Conservation (phyloP, 768 basidiomycete genomes). For the Agaricus sinodeliciosus region DNA sequence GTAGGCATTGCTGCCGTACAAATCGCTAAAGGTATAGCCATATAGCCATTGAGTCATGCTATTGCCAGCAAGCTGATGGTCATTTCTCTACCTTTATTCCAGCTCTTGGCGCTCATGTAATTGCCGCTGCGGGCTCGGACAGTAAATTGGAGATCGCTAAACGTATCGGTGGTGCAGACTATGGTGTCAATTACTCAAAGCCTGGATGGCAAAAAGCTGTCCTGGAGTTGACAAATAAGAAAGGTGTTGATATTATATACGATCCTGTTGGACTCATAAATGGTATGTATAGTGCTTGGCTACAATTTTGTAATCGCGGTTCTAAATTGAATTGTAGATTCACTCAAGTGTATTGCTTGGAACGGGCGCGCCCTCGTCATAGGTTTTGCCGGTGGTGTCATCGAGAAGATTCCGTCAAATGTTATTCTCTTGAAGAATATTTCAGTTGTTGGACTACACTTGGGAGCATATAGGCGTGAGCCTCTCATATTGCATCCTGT, state of each 20-base stretch:
- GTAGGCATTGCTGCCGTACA: conserved; percentile 92
- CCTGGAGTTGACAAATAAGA: conserved; percentile 70
- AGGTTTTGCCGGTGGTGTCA: conserved; percentile 81
- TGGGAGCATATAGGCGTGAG: conserved; percentile 77
- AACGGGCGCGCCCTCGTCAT: conserved; percentile 91
- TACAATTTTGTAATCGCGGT: neutral
- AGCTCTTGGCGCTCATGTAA: conserved; percentile 87
- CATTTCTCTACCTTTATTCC: neutral
- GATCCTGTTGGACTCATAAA: conserved; percentile 81
- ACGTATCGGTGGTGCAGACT: conserved; percentile 75
- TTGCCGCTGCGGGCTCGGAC: conserved; percentile 82
- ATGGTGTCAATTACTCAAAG: conserved; percentile 71
- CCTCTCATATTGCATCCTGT: conserved; percentile 9
- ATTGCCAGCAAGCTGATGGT: neutral
- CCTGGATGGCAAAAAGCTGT: conserved; percentile 89
- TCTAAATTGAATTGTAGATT: conserved; percentile 39
- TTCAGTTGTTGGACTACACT: conserved; percentile 77
- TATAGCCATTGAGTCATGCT: no score
- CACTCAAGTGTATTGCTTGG: conserved; percentile 90
- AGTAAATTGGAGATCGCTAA: conserved; percentile 77
- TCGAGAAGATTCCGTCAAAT: conserved; percentile 87
- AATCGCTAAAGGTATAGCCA: conserved; percentile 82
- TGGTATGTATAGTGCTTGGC: conserved; percentile 30
- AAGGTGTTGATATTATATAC: conserved; percentile 82
- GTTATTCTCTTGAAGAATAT: conserved; percentile 81